Evolutionary conservation across 768 basidiomycete genomes (phyloP), one percentile per base, ranked within the genome.

Genomic region (Rhodotorula kratochvilovae): DNA sequence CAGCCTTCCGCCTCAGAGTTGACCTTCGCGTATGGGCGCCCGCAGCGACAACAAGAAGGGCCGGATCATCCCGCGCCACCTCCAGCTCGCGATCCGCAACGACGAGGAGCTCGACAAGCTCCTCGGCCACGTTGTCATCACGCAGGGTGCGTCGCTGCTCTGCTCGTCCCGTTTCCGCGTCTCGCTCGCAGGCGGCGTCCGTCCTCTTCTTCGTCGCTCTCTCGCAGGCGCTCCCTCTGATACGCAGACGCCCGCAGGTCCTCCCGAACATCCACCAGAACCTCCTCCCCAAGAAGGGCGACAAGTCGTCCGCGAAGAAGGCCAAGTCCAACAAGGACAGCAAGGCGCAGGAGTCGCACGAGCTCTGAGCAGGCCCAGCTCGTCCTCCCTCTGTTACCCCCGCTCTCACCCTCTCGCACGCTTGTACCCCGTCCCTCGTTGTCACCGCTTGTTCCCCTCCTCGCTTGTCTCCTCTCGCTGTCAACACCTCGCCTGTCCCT

Each of bases 51-150:
- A 89, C 83, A 88, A 89, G 83, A 90, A 89, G 83, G 83, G 84
- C 67, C 86, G 89, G 81, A 91, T 92, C 74, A 86, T 87, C 21
- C 91, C 91, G 67, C 85, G 88, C 79, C 88, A 89, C 81, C 80
- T 89, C 61, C 88, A 88, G 79, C 85, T 89, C 59, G 88, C 88
- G 63, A 88, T 89, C 75, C 89, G 92, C 73, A 94, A 94, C 51
- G 94, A 98, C 80, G 92, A 96, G 80, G 94, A 97, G 79, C 87
- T 96, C 23, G 93, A 96, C 79, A 89, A 87, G 76, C 88, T 92
- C 73, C 86, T 93, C 67, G 23, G 19, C 16, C 54, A 57, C 48
- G 36, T 83, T 74, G 87, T 89, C 79, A 91, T 92, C 83, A 89
- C 89, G n/a, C 90, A 92, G 80, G 91, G 91, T 82, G 13, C 25